Percentiles rank a stretch among this genome's conserved stretches.
These are phyloP conservation scores for Trichophyton verrucosum DNA, from an alignment of 2,329 filamentous ascomycete genomes.

Conservation along the genomic window DNA sequence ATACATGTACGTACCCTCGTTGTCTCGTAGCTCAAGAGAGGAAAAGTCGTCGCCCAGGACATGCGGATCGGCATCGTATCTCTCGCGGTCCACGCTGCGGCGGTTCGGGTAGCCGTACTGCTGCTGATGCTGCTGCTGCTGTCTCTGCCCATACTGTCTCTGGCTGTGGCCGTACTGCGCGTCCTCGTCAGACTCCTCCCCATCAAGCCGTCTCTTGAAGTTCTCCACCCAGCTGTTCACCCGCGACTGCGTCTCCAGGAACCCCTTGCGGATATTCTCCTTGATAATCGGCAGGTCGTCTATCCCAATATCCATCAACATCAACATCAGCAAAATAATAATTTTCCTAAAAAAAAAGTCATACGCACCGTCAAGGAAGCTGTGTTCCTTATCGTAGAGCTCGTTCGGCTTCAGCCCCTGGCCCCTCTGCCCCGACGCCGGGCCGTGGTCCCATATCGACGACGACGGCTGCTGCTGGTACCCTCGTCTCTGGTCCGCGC, in stretches of 20 bases:
- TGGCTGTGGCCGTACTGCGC: slow-evolving; percentile 28
- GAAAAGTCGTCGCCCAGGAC: slow-evolving; percentile 83
- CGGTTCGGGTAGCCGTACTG: slow-evolving; percentile 38
- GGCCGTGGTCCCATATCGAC: slow-evolving; percentile 20
- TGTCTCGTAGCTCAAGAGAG: slow-evolving; percentile 49
- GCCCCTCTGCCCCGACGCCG: slow-evolving; percentile 31
- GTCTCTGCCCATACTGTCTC: slow-evolving; percentile 14
- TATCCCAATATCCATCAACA: slow-evolving; percentile 17
- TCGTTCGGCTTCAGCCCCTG: slow-evolving; percentile 46
- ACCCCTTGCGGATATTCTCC: slow-evolving; percentile 88
- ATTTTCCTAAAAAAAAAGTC: background rate
- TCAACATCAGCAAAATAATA: background rate
- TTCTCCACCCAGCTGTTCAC: slow-evolving; percentile 88
- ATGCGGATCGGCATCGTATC: slow-evolving; percentile 89
- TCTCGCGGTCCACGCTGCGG: slow-evolving; percentile 73
- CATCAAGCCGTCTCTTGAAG: slow-evolving; percentile 86
- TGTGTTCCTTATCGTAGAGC: slow-evolving; percentile 59
- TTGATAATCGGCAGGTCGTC: slow-evolving; percentile 89
- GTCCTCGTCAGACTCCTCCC: slow-evolving; percentile 64
- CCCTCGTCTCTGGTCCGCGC: slow-evolving; percentile 20
- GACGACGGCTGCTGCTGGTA: slow-evolving; percentile 1
- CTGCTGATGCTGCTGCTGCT: background rate
- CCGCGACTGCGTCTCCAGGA: slow-evolving; percentile 82
- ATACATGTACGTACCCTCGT: slow-evolving; percentile 36
- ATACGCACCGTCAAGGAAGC: slow-evolving; percentile 64